Evolutionary conservation across 2,329 filamentous ascomycete genomes (phyloP), one percentile per base, ranked within the genome.

Genomic region (Trichophyton simii): DNA sequence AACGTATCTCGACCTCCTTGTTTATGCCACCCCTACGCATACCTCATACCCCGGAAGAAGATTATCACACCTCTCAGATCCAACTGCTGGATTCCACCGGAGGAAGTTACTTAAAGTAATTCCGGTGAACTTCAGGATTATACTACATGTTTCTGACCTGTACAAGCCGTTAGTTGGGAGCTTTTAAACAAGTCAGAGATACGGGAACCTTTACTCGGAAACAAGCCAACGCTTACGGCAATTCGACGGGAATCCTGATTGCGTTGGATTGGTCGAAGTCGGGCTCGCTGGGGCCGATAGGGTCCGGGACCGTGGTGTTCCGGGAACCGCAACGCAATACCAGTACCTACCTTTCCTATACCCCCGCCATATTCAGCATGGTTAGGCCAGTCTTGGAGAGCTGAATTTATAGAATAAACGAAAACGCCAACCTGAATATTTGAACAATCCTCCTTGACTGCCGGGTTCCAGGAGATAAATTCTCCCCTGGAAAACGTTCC

Each of bases 401-500:
- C 9, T 36, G 11, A 36, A 2, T 3, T 28, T 11, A 36, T 8
- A 36, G 34, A 36, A 36, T 9, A 36, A 36, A 36, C 8, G 3
- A 36, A 36, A 36, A 11, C 3, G 2, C 34, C 8, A 11, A 36
- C 34, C 34, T 36, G 8, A 3, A 36, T 36, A 6, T 36, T 36
- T 5, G 34, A 36, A 11, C 8, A 36, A 36, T 36, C 11, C 34
- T 36, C 34, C 8, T 36, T 9, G 1, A 36, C 34, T 36, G 34
- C 34, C 11, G 34, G 34, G 34, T 36, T 36, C 34, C 34, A 36
- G 34, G 34, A 36, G 34, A 36, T 36, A 11, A 36, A 36, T 8
- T 36, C 34, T 36, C 41, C 41, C 41, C 15, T 42, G 41, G 60
- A 61, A 18, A 67, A 67, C 9, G 62, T 59, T 15, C 63, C 66